A percentile compares a stretch with the other conserved stretches of the same genome.
Conservation (phyloP, 2,329 filamentous ascomycete species). For the Cryphonectria naterciae region DNA sequence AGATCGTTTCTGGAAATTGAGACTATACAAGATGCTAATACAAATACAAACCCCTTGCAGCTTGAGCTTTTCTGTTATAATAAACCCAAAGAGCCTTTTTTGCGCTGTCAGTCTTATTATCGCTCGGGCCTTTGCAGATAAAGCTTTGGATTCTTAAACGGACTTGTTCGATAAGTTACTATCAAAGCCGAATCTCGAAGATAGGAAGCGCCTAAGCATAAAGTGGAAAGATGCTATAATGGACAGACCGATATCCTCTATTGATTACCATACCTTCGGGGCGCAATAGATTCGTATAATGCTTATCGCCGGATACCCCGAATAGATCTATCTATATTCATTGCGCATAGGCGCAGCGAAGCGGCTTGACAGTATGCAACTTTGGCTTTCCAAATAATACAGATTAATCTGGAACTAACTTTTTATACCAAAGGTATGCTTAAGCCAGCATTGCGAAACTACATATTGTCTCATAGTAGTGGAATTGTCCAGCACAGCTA, state of each 20-base stretch:
- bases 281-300: background rate
- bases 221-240: constrained; percentile 1
- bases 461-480: constrained; percentile 6
- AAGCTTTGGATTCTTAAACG: background rate
- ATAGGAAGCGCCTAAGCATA: background rate
- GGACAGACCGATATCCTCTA: background rate
- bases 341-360: constrained; percentile 7
- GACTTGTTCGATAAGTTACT: background rate
- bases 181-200: background rate
- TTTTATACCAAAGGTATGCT: constrained; percentile 1
- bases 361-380: constrained; percentile 8
- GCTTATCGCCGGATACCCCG: constrained; percentile 8
- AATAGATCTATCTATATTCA: background rate
- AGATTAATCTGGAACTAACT: background rate
- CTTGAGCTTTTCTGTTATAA: too few relatives aligned
- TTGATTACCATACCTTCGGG: background rate
- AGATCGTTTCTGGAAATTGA: too few relatives aligned
- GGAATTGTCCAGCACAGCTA: constrained; percentile 5
- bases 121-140: background rate
- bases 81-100: background rate
- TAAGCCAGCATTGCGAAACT: constrained; percentile 6
- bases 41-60: too few relatives aligned
- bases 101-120: constrained; percentile 2
- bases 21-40: too few relatives aligned
- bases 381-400: too few relatives aligned